Evolutionary conservation across 345 rosid species (phyloP), one percentile per base, ranked within the genome.

Genomic region (Boechera retrofracta): DNA sequence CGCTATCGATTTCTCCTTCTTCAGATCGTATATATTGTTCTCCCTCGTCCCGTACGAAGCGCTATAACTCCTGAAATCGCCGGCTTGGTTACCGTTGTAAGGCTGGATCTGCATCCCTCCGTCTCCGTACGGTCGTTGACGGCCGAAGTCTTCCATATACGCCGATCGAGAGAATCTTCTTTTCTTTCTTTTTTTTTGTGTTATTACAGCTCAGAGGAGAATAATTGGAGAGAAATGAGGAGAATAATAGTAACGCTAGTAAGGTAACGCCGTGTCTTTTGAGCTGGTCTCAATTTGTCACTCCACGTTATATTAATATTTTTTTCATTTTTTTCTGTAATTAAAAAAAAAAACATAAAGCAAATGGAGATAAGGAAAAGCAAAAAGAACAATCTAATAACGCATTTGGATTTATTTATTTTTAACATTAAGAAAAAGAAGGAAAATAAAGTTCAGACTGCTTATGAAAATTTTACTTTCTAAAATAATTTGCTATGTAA

Each of bases 61-160:
- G 65, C 97, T 91, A 54, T 88, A 88, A 74, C 86, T 81, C 72
- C 88, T 82, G 54, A 93, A 82, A 44, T 91, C 92, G 29, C 86
- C 81, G 31, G 82, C 16, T 38, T 3, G 15, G 11, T 78, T 86
- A 26, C 80, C 90, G 36, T 84, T 38, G 82, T 91, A 87, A n/a
- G 82, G 79, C 73, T 83, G 88, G 76, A 89, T 64, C 82, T 82
- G 89, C 96, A 86, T 92, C 62, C 38, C 73, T 26, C 80, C 81
- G 28, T 77, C 68, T 2, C 87, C 87, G 21, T 84, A 83, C 16
- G 92, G 80, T 56, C 74, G 80, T 81, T 89, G 86, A 84, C 91
- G 81, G 80, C 63, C 75, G 84, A 77, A 87, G 26, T 85, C 89
- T 48, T 86, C 95, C 98, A 91, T 93, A 47, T 88, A 74, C 32